Percentiles rank a stretch among this genome's conserved stretches.
These are phyloP conservation scores for Colletotrichum shisoi DNA, from an alignment of 2,329 filamentous ascomycete genomes.

Conservation along the genomic window DNA sequence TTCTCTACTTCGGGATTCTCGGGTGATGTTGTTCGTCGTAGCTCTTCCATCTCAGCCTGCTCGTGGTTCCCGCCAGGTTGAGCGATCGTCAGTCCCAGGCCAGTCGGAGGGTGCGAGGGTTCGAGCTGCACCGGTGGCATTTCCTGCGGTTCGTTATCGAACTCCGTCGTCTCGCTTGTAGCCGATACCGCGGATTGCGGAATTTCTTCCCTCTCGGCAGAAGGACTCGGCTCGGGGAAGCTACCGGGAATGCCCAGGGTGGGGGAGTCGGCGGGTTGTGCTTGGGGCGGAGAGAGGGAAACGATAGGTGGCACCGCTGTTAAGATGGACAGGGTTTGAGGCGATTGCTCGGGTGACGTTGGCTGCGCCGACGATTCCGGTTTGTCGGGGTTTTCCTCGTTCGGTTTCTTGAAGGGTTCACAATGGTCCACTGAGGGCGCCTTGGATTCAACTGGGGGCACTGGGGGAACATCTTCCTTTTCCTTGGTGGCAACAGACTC, in stretches of 20 bases:
- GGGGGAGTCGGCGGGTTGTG: conserved; percentile 63
- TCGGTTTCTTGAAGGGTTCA: conserved; percentile 17
- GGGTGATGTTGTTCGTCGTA: conserved; percentile 39
- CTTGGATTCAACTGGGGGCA: conserved; percentile 14
- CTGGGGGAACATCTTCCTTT: conserved; percentile 29
- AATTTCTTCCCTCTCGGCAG: conserved; percentile 55
- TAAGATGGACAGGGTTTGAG: conserved; percentile 22
- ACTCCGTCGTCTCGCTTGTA: conserved; percentile 70
- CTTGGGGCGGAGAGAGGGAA: conserved; percentile 27
- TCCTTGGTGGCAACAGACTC: conserved; percentile 57
- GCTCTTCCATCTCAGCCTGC: conserved; percentile 35
- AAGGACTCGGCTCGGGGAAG: conserved; percentile 58
- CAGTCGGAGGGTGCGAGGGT: conserved; percentile 35
- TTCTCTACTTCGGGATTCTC: conserved; percentile 14
- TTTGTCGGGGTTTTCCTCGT: background rate
- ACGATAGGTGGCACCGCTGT: conserved; percentile 28
- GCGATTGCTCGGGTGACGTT: conserved; percentile 15
- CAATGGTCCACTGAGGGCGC: conserved; percentile 9
- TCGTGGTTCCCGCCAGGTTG: conserved; percentile 31
- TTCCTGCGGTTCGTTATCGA: conserved; percentile 75
- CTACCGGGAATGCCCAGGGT: conserved; percentile 72
- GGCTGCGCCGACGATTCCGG: conserved; percentile 23
- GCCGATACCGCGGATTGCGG: conserved; percentile 68
- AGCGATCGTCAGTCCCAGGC: conserved; percentile 34
- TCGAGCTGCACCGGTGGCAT: conserved; percentile 56